Percentiles rank a stretch among this genome's conserved stretches.
Evolutionary conservation across 768 basidiomycete genomes (phyloP).

Genomic region (Boletus sp.): DNA sequence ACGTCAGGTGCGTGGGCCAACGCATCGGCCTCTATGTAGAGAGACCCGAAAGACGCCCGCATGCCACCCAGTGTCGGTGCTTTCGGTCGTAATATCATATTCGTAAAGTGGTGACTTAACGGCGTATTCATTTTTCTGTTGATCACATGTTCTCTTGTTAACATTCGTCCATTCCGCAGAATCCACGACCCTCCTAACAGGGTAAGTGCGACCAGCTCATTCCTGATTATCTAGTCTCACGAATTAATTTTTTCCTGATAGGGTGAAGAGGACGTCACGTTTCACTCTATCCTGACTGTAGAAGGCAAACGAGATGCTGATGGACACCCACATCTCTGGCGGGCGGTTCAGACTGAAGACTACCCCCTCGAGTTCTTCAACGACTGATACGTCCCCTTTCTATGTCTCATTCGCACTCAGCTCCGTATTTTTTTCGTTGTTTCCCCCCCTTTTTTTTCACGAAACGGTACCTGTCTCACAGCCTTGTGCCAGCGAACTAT

Average conservation of each 20-base stretch:
- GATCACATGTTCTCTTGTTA: background rate
- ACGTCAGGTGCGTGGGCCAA: conserved; percentile 54
- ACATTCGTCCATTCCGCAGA: conserved; percentile 33
- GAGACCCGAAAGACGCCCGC: background rate
- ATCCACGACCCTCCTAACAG: conserved; percentile 75
- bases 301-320: conserved; percentile 48
- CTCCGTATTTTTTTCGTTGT: background rate
- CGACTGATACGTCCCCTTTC: conserved; percentile 6
- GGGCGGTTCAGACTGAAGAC: conserved; percentile 58
- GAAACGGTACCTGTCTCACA: conserved; percentile 19
- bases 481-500: conserved; percentile 6
- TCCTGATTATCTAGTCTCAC: conserved; percentile 2
- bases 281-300: conserved; percentile 68
- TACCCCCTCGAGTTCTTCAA: conserved; percentile 45
- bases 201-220: conserved; percentile 35
- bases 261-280: conserved; percentile 62
- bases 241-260: conserved; percentile 25
- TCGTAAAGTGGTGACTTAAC: conserved; percentile 11
- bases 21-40: background rate
- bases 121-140: conserved; percentile 1
- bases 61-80: background rate
- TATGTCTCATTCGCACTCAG: background rate
- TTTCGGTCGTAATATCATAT: conserved; percentile 4
- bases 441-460: conserved; percentile 6
- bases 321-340: conserved; percentile 53